Base-by-base conservation (phyloP, 768 basidiomycete genomes). In the Naganishia onofrii region DNA sequence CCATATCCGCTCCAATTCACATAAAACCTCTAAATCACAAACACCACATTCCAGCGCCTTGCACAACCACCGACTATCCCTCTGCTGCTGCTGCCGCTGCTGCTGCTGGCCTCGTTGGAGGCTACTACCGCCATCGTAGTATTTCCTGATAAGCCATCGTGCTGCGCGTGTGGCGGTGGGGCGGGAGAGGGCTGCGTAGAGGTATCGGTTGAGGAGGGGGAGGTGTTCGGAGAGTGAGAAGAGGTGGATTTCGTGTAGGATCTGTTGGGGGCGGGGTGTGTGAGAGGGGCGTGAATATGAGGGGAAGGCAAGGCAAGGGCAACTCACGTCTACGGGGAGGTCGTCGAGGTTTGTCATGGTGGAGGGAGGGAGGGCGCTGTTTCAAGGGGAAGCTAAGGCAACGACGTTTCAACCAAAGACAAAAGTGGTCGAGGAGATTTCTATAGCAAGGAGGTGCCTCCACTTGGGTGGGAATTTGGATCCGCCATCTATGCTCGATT, bases 161-260 rank as follows among this genome's bases (percentile, higher is more conserved):
- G 89, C 90, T 9, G 85, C 85, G 72, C 88, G 87, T 5, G 85
- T 84, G 0, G 85, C 67, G 0, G 89, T 85, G 0, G 89, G 84
- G 2, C 81, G 77, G 10, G 83, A 79, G 82, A 89, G 89, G 17
- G 89, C 82, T 17, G 77, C 51, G 71, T 86, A 78, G 23, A 93
- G 78, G 46, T 83, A 79, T 70, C 81, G 85, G 71, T 85, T 90
- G 36, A 85, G 82, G 63, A 80, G 80, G 0, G 92, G 91, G 9
- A 96, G 82, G 42, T 82, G 75, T 21, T 86, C 83, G 3, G 90
- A 91, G 7, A 87, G 81, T 0, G 91, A 87, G 72, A 84, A 84
- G 21, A 90, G 84, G 73, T 93, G 89, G 17, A 95, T 84, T 68
- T 92, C 87, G 74, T 89, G 88, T 0, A 94, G 80, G 10, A 97